phyloP scores from a whole-genome alignment of 2,329 filamentous ascomycete species.

The Metarhizium album region DNA sequence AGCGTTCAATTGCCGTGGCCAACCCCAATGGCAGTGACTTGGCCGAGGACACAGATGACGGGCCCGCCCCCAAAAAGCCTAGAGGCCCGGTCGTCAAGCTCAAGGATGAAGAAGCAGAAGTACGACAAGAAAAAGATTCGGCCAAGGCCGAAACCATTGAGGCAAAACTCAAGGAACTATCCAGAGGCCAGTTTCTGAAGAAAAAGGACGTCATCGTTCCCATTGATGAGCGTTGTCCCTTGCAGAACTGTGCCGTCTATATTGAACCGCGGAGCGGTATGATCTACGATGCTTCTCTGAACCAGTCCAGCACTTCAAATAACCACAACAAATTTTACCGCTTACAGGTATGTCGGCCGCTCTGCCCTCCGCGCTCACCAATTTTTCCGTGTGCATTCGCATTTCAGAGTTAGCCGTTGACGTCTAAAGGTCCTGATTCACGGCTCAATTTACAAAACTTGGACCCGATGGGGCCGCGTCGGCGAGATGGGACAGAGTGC shows the following conservation, averaged over 20 bases:
- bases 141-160: conserved; percentile 21
- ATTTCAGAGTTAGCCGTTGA: not conserved
- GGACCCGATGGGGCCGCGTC: conserved; percentile 77
- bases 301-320: conserved; percentile 58
- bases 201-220: conserved; percentile 36
- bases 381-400: not conserved
- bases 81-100: conserved; percentile 14
- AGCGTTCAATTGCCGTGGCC: conserved; percentile 15
- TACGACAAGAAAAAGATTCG: conserved; percentile 24
- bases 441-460: conserved; percentile 41
- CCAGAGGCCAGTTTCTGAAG: conserved; percentile 36
- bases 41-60: conserved; percentile 3
- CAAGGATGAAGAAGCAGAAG: conserved; percentile 28
- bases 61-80: conserved; percentile 20
- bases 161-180: conserved; percentile 21
- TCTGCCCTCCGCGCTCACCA: not conserved
- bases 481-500: conserved; percentile 44
- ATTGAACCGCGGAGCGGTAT: conserved; percentile 49
- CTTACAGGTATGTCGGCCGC: conserved; percentile 45
- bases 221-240: conserved; percentile 34
- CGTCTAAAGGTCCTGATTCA: conserved; percentile 27
- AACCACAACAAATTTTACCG: conserved; percentile 84
- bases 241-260: conserved; percentile 42
- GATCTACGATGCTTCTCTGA: conserved; percentile 71
- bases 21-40: conserved; percentile 12